phyloP scores from a whole-genome alignment of 768 basidiomycete species.

The Lactarius quietus region DNA sequence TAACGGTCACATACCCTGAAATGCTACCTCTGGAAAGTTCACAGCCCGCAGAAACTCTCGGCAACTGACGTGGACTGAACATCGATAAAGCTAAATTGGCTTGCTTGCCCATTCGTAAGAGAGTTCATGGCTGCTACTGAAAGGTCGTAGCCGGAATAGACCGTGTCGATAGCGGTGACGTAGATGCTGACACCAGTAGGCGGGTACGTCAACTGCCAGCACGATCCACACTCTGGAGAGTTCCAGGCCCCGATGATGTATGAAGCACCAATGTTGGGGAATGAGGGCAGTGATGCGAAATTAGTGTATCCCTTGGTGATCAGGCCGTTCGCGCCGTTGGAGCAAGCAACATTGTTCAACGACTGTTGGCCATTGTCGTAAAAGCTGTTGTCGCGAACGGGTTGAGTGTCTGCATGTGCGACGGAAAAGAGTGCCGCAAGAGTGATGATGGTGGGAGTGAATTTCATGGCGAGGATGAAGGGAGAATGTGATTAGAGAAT shows the following conservation, averaged over 20 bases:
- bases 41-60: background rate
- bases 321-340: constrained; percentile 28
- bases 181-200: constrained; percentile 20
- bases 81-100: background rate
- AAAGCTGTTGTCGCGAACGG: constrained; percentile 6
- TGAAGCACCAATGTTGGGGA: constrained; percentile 28
- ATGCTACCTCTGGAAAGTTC: background rate
- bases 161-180: constrained; percentile 33
- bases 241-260: constrained; percentile 32
- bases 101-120: constrained; percentile 37
- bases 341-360: constrained; percentile 25
- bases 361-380: constrained; percentile 16
- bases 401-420: background rate
- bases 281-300: constrained; percentile 23
- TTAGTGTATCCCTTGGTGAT: constrained; percentile 24
- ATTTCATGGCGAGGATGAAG: background rate
- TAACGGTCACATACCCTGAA: background rate
- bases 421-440: background rate
- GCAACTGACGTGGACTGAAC: background rate
- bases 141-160: constrained; percentile 43
- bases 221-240: constrained; percentile 22
- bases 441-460: background rate
- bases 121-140: constrained; percentile 50
- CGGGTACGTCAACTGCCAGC: constrained; percentile 31
- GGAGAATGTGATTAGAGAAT: background rate